These are phyloP conservation scores for Sodiomyces alkalinus DNA, from an alignment of 2,329 filamentous ascomycete genomes.

Conservation along the genomic window DNA sequence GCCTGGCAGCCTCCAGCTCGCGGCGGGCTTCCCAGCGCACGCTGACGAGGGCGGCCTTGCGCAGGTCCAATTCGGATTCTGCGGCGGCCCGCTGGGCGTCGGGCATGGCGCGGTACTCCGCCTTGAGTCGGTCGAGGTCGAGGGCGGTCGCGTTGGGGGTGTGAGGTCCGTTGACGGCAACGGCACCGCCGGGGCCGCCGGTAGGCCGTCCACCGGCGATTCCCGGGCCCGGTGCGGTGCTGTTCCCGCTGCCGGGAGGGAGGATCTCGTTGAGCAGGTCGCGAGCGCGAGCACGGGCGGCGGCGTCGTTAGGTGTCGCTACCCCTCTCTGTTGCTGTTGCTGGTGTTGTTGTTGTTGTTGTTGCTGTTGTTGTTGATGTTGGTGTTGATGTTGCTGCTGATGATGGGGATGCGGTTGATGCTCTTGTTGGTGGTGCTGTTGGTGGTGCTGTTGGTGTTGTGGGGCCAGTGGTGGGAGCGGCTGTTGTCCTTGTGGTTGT, in stretches of 20 bases:
- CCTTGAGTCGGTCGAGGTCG: slow-evolving; percentile 3
- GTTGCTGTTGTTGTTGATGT: slow-evolving; percentile 1
- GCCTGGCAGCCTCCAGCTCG: slow-evolving; percentile 1
- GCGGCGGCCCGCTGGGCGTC: slow-evolving; percentile 2
- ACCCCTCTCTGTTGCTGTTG: slow-evolving; percentile 1
- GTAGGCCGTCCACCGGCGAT: no score
- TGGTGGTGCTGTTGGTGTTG: not conserved
- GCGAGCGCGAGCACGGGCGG: not conserved
- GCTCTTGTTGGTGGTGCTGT: not conserved
- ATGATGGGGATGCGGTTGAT: not conserved
- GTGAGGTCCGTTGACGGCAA: not conserved
- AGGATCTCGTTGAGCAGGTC: slow-evolving; percentile 2
- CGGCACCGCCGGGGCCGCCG: no score
- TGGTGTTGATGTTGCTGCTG: slow-evolving; percentile 1
- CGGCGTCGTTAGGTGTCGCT: not conserved
- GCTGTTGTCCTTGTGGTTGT: not conserved
- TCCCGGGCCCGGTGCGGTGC: not conserved
- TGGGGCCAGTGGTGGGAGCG: not conserved
- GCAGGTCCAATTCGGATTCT: slow-evolving; percentile 1
- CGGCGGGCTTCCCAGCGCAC: slow-evolving; percentile 1
- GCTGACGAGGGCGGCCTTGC: slow-evolving; percentile 2
- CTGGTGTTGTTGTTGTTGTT: not conserved
- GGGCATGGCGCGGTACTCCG: slow-evolving; percentile 3
- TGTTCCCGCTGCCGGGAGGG: not conserved
- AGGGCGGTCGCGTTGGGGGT: not conserved